Evolutionary conservation across 2,329 filamentous ascomycete genomes (phyloP).

Genomic region (Sclerotiophoma versabilis): DNA sequence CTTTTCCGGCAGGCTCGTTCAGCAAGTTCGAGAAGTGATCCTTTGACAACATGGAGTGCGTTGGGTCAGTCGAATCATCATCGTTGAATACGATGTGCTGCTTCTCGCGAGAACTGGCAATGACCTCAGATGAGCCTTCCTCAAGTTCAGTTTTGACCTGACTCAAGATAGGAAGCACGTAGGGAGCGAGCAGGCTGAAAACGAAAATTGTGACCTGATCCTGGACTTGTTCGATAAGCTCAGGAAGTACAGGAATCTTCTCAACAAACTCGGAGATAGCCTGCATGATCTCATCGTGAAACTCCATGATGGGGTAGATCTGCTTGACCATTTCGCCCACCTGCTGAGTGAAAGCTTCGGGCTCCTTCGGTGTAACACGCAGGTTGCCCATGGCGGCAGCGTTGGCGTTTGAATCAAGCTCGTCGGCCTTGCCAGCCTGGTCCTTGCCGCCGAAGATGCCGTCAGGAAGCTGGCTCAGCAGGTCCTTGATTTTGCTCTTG

Average conservation of each 20-base stretch:
- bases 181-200: slow-evolving; percentile 89
- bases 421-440: slow-evolving; percentile 76
- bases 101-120: slow-evolving; percentile 81
- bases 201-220: slow-evolving; percentile 89
- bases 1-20: slow-evolving; percentile 85
- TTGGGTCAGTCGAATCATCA: slow-evolving; percentile 78
- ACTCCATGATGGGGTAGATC: slow-evolving; percentile 88
- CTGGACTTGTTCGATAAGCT: slow-evolving; percentile 84
- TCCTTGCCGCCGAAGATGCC: slow-evolving; percentile 80
- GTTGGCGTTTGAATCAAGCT: slow-evolving; percentile 78
- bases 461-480: slow-evolving; percentile 81
- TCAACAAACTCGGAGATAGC: slow-evolving; percentile 79
- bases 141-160: slow-evolving; percentile 88
- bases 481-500: slow-evolving; percentile 76
- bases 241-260: slow-evolving; percentile 82
- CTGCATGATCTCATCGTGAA: slow-evolving; percentile 89
- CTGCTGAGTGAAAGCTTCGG: slow-evolving; percentile 84
- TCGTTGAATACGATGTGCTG: slow-evolving; percentile 88
- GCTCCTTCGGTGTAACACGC: slow-evolving; percentile 76
- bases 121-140: slow-evolving; percentile 86
- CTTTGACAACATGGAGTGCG: slow-evolving; percentile 95
- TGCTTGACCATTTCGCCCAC: slow-evolving; percentile 75
- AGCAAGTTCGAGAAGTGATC: slow-evolving; percentile 91
- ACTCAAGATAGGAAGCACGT: slow-evolving; percentile 81
- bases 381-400: slow-evolving; percentile 78